A percentile compares a stretch with the other conserved stretches of the same genome.
Evolutionary conservation across 2,329 filamentous ascomycete species (phyloP).

Genomic region (Diaporthe batatas): DNA sequence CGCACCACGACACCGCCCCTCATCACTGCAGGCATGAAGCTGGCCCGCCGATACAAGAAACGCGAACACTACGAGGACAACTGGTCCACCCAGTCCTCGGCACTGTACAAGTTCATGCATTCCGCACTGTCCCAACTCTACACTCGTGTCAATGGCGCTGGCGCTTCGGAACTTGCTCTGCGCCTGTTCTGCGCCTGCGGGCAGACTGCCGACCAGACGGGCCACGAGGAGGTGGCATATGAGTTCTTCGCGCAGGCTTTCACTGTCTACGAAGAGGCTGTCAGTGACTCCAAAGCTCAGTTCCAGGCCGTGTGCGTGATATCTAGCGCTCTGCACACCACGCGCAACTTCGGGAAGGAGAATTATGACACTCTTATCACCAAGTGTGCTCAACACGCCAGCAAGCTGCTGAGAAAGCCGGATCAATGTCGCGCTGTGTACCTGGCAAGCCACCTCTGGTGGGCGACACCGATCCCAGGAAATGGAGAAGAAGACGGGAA

Average conservation of each 20-base stretch:
- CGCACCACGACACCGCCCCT: constrained; percentile 95
- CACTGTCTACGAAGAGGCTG: constrained; percentile 95
- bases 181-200: constrained; percentile 93
- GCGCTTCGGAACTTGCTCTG: constrained; percentile 87
- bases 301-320: constrained; percentile 98
- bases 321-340: constrained; percentile 88
- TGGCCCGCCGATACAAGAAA: constrained; percentile 88
- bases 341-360: constrained; percentile 91
- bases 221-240: constrained; percentile 95
- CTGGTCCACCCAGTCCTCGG: constrained; percentile 75
- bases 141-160: constrained; percentile 81
- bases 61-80: constrained; percentile 85
- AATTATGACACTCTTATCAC: constrained; percentile 99
- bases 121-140: constrained; percentile 89
- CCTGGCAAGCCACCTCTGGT: constrained; percentile 96
- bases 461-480: constrained; percentile 86
- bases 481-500: constrained; percentile 86
- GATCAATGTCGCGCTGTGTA: constrained; percentile 98
- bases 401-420: constrained; percentile 96
- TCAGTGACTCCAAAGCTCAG: constrained; percentile 95
- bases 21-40: constrained; percentile 89
- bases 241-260: constrained; percentile 99
- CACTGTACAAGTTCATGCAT: constrained; percentile 96
- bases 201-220: constrained; percentile 90
- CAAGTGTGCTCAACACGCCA: constrained; percentile 95